Conservation (phyloP, 768 basidiomycete genomes). For the Phanerochaete sordida region DNA sequence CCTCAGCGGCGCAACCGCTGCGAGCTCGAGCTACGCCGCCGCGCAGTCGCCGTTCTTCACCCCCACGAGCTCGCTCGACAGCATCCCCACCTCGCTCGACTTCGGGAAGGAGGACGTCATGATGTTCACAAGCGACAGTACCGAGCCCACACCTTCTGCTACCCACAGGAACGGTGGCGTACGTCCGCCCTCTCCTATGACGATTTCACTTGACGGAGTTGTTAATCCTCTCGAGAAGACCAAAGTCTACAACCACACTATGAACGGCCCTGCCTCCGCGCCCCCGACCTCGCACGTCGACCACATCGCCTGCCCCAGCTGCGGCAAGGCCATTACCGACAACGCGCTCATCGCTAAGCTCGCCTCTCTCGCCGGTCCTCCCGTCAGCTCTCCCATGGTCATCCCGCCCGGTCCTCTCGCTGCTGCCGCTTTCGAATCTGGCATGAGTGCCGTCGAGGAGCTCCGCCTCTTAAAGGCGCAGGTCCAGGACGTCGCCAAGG, state of each 20-base stretch:
- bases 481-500: slow-evolving; percentile 49
- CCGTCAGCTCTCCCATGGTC: slow-evolving; percentile 34
- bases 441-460: slow-evolving; percentile 73
- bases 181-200: slow-evolving; percentile 36
- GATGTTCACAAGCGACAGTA: slow-evolving; percentile 11
- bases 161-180: slow-evolving; percentile 9
- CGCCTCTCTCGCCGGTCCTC: slow-evolving; percentile 17
- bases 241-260: slow-evolving; percentile 26
- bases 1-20: slow-evolving; percentile 14
- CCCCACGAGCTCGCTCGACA: slow-evolving; percentile 23
- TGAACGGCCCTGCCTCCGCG: slow-evolving; percentile 37
- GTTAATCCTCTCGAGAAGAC: slow-evolving; percentile 22
- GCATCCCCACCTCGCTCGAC: slow-evolving; percentile 17
- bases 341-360: slow-evolving; percentile 33
- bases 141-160: slow-evolving; percentile 19
- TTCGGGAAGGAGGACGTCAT: slow-evolving; percentile 20
- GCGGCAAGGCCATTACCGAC: slow-evolving; percentile 49
- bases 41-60: slow-evolving; percentile 23
- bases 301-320: slow-evolving; percentile 49
- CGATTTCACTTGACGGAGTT: slow-evolving; percentile 51
- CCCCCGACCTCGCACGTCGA: slow-evolving; percentile 40
- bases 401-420: slow-evolving; percentile 55
- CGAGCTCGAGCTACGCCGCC: slow-evolving; percentile 5
- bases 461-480: slow-evolving; percentile 78
- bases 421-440: slow-evolving; percentile 53